Conservation (phyloP, 2,329 filamentous ascomycete species). For the Elsinoe necatrix region DNA sequence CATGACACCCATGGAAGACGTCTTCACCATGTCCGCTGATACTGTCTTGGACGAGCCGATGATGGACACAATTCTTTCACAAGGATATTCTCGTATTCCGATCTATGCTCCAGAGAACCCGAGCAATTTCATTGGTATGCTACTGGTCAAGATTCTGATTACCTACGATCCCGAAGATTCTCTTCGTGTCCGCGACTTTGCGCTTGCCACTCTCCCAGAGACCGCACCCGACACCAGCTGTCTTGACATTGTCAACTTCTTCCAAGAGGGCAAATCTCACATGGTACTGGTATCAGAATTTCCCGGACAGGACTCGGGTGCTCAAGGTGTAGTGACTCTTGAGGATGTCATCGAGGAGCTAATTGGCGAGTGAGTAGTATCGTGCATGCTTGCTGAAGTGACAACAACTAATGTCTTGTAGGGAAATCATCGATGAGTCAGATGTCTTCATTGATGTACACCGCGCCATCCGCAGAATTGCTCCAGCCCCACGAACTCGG, state of each 20-base stretch:
- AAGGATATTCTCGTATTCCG: constrained; percentile 91
- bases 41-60: constrained; percentile 86
- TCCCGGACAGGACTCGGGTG: constrained; percentile 84
- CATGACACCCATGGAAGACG: constrained; percentile 98
- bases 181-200: constrained; percentile 79
- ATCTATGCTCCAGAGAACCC: constrained; percentile 80
- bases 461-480: constrained; percentile 86
- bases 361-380: constrained; percentile 77
- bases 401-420: constrained; percentile 30
- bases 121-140: constrained; percentile 91
- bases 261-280: constrained; percentile 97
- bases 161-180: constrained; percentile 95
- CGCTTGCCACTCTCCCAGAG: constrained; percentile 86
- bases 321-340: constrained; percentile 85
- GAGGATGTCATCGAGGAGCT: constrained; percentile 98
- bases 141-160: constrained; percentile 96
- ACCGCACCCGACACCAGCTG: constrained; percentile 93
- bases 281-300: constrained; percentile 92
- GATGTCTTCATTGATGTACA: constrained; percentile 98
- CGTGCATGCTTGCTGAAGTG: not conserved
- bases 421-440: constrained; percentile 97
- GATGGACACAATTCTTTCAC: constrained; percentile 87
- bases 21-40: constrained; percentile 94
- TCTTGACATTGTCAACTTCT: constrained; percentile 97
- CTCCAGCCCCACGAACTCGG: constrained; percentile 66